Base-by-base conservation (phyloP, 306 rosid species). In the cucumber (Cucumis sativus) region DNA sequence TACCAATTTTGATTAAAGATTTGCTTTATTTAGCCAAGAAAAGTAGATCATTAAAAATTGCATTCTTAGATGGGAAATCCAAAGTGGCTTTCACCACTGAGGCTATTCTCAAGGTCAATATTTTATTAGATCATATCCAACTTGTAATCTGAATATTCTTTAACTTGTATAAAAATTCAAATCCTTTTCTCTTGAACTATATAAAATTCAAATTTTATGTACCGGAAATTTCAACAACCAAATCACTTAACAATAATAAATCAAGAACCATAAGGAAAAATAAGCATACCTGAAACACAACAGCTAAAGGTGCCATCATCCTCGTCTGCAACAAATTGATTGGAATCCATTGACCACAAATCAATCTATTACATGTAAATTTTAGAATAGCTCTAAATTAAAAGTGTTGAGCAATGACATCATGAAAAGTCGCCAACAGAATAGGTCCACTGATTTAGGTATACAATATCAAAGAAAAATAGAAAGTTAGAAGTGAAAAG, bases 241-340 rank as follows among this genome's bases (percentile, higher is more conserved):
- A 70, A 3, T 23, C 59, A 23, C 75, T 67, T 13, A 12, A 47
- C 58, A 70, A 25, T 47, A 5, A 14, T 23, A 23, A 23, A 20
- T 35, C 30, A 79, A 54, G 77, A 43, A 23, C 39, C 28, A 58
- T 17, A 25, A 62, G 54, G 59, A 49, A 20, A 66, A 82, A 84
- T 63, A 65, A 88, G 41, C 63, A 81, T 78, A 92, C 98, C 98
- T 75, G 98, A 94, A 78, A 84, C 86, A 64, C 98, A 95, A 78
- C 93, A 90, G 87, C 93, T 90, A 80, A 89, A 94, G 64, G 89
- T 88, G 82, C 75, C 81, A 67, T 94, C 97, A 80, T 92, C 98
- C 80, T 94, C 98, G 81, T 94, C 98, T 62, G 95, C 89, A 62
- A 94, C 89, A 83, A 87, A 94, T 74, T 87, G 93, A 75, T 94